Percentiles rank a stretch among this genome's conserved stretches.
These are phyloP conservation scores for Trypanosoma cruzi DNA, from an alignment of 208 protist species.

Conservation along the genomic window DNA sequence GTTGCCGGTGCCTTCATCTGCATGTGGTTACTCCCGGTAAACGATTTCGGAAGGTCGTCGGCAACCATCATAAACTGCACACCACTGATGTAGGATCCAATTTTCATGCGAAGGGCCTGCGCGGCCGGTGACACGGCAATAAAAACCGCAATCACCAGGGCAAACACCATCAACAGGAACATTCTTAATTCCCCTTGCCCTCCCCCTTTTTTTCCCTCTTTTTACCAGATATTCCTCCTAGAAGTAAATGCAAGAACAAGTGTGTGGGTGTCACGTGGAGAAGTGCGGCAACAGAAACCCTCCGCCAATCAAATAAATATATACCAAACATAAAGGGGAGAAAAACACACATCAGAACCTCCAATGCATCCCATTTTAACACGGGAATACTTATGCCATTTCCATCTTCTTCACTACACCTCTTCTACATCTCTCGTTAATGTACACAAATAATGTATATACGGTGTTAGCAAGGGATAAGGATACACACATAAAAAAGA, in stretches of 20 bases:
- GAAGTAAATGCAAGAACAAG: background rate
- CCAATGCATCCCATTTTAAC: background rate
- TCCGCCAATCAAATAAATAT: background rate
- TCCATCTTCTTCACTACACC: background rate
- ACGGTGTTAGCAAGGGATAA: background rate
- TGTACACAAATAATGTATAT: background rate
- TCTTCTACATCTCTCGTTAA: background rate
- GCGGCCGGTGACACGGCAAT: constrained; percentile 47
- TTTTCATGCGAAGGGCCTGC: constrained; percentile 48
- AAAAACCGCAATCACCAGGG: constrained; percentile 50
- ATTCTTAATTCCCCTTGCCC: constrained; percentile 29
- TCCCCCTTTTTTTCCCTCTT: background rate
- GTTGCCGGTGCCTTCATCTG: constrained; percentile 35
- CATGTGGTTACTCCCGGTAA: constrained; percentile 74
- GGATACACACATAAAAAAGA: background rate
- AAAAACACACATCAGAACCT: background rate
- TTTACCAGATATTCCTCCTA: background rate
- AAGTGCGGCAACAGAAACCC: too few species aligned
- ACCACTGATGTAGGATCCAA: constrained; percentile 55
- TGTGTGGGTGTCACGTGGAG: too few species aligned
- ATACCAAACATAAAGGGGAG: background rate
- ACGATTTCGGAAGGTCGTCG: constrained; percentile 74
- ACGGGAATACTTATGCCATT: background rate
- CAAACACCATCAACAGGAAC: constrained; percentile 76
- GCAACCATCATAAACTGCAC: constrained; percentile 59